Evolutionary conservation across 2,329 filamentous ascomycete genomes (phyloP), one percentile per base, ranked within the genome.

Genomic region (Aureobasidium leucospermi): DNA sequence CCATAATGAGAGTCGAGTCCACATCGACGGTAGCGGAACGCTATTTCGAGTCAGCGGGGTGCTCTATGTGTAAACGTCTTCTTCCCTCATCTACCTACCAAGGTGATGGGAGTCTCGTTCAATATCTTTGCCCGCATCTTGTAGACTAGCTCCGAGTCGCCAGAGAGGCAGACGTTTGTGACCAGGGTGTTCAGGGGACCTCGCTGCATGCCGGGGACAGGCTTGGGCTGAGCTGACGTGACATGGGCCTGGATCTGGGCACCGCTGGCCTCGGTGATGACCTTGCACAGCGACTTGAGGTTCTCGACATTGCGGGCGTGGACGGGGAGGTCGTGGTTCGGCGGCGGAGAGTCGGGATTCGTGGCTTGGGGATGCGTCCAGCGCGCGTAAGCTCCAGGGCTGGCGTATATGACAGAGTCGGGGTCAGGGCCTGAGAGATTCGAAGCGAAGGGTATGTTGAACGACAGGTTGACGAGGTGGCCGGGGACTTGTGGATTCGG

Each of bases 361-460:
- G 89, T 15, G 13, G 34, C 29, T 32, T 51, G 41, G 63, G 93
- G 88, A 74, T 96, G 93, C 53, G 90, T 94, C 94, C 94, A 99
- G 72, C 90, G 86, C 65, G 93, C 83, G 65, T 96, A 86, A 62
- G 93, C 92, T 67, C 90, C 89, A 60, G 86, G 85, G 64, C 89
- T 96, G 64, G 93, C 91, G 76, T 96, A 93, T 62, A 97, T 83
- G 68, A 99, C 90, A 74, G 97, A 92, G 74, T 96, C 91, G 66
- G 88, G 88, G 69, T 97, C 91, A 64, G 94, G 94, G 36, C 94
- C 94, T 63, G 89, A 84, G 63, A 99, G 85, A 69, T 93, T 93
- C 64, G 90, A 96, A 67, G 91, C 87, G 76, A 97, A 96, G 62
- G 94, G 94, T 51, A 99, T 88, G 72, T 96, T 97, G 85, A 99